Evolutionary conservation across 2,329 filamentous ascomycete genomes (phyloP).

Genomic region (Hymenoscyphus albidus): DNA sequence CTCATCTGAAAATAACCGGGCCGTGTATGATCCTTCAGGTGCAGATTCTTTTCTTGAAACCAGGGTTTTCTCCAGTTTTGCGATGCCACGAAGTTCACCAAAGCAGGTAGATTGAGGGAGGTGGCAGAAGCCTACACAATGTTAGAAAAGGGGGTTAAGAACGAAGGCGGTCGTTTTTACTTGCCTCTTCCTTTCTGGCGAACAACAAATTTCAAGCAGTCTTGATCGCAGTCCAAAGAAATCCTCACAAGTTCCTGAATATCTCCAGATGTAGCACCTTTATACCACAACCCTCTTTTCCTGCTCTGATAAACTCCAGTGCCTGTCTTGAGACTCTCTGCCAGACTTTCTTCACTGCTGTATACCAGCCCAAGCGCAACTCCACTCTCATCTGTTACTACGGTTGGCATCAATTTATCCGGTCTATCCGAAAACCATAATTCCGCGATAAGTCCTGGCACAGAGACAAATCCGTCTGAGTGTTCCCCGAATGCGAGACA

Average conservation of each 20-base stretch:
- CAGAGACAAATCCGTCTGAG: constrained; percentile 53
- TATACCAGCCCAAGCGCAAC: constrained; percentile 86
- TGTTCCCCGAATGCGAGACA: constrained; percentile 66
- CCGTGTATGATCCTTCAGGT: constrained; percentile 88
- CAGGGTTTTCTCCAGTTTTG: constrained; percentile 83
- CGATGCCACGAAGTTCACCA: constrained; percentile 75
- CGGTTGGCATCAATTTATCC: constrained; percentile 82
- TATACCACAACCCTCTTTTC: constrained; percentile 94
- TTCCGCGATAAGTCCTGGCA: constrained; percentile 67
- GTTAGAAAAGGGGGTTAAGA: constrained; percentile 15
- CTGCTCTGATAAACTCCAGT: constrained; percentile 88
- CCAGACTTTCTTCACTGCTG: constrained; percentile 86
- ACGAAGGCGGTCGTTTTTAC: constrained; percentile 15
- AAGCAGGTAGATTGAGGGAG: constrained; percentile 91
- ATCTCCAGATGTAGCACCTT: constrained; percentile 91
- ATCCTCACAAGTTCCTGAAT: constrained; percentile 84
- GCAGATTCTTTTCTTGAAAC: constrained; percentile 76
- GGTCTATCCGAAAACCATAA: constrained; percentile 76
- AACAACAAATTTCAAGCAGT: constrained; percentile 87
- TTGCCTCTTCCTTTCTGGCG: constrained; percentile 75
- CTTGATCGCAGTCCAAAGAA: constrained; percentile 86
- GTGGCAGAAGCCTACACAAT: constrained; percentile 73
- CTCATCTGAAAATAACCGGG: constrained; percentile 84
- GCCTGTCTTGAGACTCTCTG: constrained; percentile 77
- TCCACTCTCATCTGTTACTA: constrained; percentile 86